Conservation (phyloP, 2,329 filamentous ascomycete species). For the Ophiostoma perfectum region DNA sequence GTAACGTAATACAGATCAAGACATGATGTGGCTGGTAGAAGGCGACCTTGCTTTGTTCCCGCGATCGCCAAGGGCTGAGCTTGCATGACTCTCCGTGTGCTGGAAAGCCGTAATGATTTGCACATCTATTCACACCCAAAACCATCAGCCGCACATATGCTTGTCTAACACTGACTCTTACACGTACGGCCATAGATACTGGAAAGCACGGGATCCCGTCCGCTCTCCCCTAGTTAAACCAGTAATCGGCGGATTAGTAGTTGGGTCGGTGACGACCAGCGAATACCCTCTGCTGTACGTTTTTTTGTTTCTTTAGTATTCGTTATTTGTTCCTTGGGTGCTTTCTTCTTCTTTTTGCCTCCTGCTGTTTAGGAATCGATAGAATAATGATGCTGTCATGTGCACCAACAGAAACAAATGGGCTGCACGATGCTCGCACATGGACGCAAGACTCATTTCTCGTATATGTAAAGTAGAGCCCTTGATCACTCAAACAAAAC, state of each 20-base stretch:
- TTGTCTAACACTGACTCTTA: background rate
- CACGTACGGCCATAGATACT: conserved; percentile 7
- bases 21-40: background rate
- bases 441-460: background rate
- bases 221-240: conserved; percentile 7
- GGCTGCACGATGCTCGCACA: background rate
- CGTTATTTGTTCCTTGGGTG: no score
- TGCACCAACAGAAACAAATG: no score
- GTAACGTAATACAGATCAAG: background rate
- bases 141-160: background rate
- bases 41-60: background rate
- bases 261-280: conserved; percentile 6
- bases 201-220: conserved; percentile 6
- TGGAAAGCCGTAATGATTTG: no score
- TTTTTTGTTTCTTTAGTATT: background rate
- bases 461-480: background rate
- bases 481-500: no score
- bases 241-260: conserved; percentile 4
- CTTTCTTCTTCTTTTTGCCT: no score
- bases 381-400: no score
- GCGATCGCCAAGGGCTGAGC: background rate
- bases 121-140: background rate
- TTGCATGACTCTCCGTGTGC: background rate
- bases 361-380: no score
- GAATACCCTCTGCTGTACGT: conserved; percentile 7